These are phyloP conservation scores for Saccharomycopsis sp. DNA, from an alignment of 805 yeast species.

Conservation along the genomic window DNA sequence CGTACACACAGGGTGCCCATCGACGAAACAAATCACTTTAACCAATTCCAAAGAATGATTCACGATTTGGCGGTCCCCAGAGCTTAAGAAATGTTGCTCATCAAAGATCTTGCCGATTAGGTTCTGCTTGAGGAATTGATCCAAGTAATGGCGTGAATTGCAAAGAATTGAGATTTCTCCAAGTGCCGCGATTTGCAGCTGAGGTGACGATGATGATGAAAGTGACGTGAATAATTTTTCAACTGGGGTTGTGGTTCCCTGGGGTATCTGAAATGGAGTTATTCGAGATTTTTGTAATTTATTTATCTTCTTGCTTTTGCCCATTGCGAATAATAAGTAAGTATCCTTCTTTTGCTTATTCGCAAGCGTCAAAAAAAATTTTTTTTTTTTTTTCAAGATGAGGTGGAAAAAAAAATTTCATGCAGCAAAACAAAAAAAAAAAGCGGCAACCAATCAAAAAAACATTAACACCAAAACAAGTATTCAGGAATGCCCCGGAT, in stretches of 20 bases:
- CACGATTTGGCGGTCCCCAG: conserved; percentile 32
- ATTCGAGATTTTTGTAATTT: conserved; percentile 6
- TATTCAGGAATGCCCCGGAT: conserved; percentile 26
- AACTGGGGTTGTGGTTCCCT: not conserved
- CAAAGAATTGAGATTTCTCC: not conserved
- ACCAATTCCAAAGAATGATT: conserved; percentile 77
- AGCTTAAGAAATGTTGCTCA: not conserved
- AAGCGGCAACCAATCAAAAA: not conserved
- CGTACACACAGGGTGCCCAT: conserved; percentile 76
- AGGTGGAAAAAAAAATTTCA: conserved; percentile 1
- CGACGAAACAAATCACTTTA: conserved; percentile 75
- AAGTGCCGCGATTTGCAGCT: not conserved
- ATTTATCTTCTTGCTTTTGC: conserved; percentile 17
- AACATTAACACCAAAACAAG: not conserved
- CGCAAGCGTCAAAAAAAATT: not conserved
- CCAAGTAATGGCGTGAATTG: not conserved
- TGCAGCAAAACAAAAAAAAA: not conserved
- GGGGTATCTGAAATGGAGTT: conserved; percentile 6
- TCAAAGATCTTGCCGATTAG: conserved; percentile 8
- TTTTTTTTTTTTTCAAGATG: conserved; percentile 1
- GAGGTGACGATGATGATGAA: not conserved
- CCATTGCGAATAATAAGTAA: conserved; percentile 7
- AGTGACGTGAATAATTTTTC: not conserved
- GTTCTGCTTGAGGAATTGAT: conserved; percentile 15
- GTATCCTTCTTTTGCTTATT: not conserved